Evolutionary conservation across 495 filamentous ascomycete genomes (phyloP), one percentile per base, ranked within the genome.

Genomic region (Daldinia decipiens): DNA sequence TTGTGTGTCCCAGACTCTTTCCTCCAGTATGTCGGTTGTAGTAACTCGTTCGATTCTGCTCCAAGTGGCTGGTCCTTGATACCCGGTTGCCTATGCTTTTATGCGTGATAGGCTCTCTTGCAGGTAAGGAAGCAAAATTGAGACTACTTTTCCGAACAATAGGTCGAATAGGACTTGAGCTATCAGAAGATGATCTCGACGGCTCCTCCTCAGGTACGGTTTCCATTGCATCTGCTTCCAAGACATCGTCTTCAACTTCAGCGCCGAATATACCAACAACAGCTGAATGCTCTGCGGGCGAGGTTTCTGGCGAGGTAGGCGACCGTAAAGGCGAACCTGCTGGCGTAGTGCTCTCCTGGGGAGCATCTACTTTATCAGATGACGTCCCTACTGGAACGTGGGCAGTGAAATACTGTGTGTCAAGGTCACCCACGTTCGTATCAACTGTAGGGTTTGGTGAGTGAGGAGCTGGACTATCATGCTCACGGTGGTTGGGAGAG

Each of bases 41-140:
- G 65, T 91, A 88, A 76, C 90, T 88, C 11, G 78, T 81, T 57
- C 86, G 91, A 15, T 82, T 80, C 63, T 89, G 85, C 38, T 97
- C 93, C 38, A 94, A 73, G 69, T 97, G 91, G 71, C 92, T 96
- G 2, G 89, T 92, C 67, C 92, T 84, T 38, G 93, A 94, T 24
- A 87, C 76, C 32, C 92, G 85, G 31, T 87, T 85, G 31, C 91
- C 91, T 34, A 90, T 87, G 71, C 94, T 89, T 78, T 93, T 95
- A 79, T 93, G 87, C 19, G 87, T 88, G 43, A 97, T 82, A 29
- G 94, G 95, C 75, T 98, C 95, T 40, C 95, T 89, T 7, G 94
- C 92, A 56, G 95, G 95, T 3, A 99, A 83, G 3, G 95, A 92
- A 12, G 96, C 91, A 79, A 99, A 98, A 56, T 89, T 94, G 56